phyloP scores from a whole-genome alignment of 768 basidiomycete species.

The Leccinum barrowsii region DNA sequence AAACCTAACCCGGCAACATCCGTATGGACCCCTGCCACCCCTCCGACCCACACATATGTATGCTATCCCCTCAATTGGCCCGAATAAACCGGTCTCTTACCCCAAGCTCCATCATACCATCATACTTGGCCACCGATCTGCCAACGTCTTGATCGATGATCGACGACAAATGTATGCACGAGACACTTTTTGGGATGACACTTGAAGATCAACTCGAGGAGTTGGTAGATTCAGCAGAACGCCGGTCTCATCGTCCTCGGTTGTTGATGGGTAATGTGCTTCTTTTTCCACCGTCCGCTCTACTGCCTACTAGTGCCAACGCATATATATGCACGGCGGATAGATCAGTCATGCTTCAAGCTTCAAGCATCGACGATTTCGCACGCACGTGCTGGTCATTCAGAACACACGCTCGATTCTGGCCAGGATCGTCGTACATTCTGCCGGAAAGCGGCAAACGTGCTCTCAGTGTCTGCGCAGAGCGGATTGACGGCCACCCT shows the following conservation, averaged over 20 bases:
- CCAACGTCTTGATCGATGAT: not conserved
- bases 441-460: conserved; percentile 48
- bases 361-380: not conserved
- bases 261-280: not conserved
- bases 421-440: conserved; percentile 43
- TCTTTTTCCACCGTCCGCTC: not conserved
- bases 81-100: not conserved
- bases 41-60: not conserved
- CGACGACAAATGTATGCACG: not conserved
- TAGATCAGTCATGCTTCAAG: not conserved
- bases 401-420: conserved; percentile 5
- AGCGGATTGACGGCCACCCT: conserved; percentile 34
- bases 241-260: not conserved
- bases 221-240: not conserved
- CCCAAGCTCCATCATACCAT: not conserved
- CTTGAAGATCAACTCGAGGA: not conserved
- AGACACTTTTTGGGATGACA: not conserved
- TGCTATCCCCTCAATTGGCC: not conserved
- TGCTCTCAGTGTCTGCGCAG: conserved; percentile 37
- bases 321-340: not conserved
- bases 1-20: too few relatives aligned
- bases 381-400: not conserved
- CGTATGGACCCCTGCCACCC: too few relatives aligned
- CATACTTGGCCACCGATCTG: not conserved
- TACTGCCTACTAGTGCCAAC: not conserved